phyloP scores from a whole-genome alignment of 2,329 filamentous ascomycete species.

The Talaromyces sp. region DNA sequence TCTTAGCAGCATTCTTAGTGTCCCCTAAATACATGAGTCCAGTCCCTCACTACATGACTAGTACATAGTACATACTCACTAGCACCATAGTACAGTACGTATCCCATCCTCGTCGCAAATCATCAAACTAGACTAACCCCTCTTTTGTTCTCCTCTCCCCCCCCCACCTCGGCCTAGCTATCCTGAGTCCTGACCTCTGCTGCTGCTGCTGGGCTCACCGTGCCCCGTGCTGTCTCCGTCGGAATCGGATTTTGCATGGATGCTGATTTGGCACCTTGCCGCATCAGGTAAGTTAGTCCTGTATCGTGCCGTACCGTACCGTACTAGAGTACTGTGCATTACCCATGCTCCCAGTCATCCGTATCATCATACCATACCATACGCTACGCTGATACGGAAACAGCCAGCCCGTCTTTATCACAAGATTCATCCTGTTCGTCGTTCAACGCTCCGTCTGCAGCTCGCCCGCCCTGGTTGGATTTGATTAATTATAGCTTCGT shows the following conservation, averaged over 20 bases:
- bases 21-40: too few species aligned
- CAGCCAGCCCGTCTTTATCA: slow-evolving; percentile 13
- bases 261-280: neutral
- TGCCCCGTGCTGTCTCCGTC: slow-evolving; percentile 8
- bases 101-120: slow-evolving; percentile 3
- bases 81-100: neutral
- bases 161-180: neutral
- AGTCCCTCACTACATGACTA: too few species aligned
- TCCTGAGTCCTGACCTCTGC: neutral
- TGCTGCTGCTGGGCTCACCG: neutral
- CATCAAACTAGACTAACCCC: slow-evolving; percentile 9
- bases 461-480: slow-evolving; percentile 8
- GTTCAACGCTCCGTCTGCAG: slow-evolving; percentile 7
- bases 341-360: neutral
- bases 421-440: slow-evolving; percentile 10
- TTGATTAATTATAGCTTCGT: slow-evolving; percentile 17
- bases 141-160: slow-evolving; percentile 3
- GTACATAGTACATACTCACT: too few species aligned
- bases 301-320: slow-evolving; percentile 3
- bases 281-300: neutral
- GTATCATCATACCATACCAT: neutral
- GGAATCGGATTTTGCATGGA: neutral
- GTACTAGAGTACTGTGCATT: neutral
- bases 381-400: slow-evolving; percentile 1
- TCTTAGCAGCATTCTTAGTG: neutral